phyloP scores from a whole-genome alignment of 148 eudicot species.

The Vaccinium vitisidaea region DNA sequence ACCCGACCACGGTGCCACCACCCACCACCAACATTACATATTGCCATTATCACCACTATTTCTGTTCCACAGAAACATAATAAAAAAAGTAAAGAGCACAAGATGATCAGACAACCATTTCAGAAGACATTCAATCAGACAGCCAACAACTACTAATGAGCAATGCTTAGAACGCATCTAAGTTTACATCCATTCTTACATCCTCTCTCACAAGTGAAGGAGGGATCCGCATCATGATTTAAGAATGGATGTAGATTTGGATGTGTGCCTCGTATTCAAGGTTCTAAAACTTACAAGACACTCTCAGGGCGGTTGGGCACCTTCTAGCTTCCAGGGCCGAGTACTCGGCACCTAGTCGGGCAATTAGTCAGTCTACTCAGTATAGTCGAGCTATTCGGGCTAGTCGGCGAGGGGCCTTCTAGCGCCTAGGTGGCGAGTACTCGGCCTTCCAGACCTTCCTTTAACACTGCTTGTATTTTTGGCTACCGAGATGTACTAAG shows the following conservation, averaged over 20 bases:
- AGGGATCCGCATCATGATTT: not conserved
- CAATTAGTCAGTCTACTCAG: no score
- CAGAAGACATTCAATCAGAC: not conserved
- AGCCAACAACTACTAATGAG: not conserved
- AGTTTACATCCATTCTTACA: not conserved
- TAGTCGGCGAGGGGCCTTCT: no score
- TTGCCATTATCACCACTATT: not conserved
- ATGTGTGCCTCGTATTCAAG: no score
- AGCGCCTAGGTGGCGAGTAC: no score
- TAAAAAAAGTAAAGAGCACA: no score
- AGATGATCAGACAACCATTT: not conserved
- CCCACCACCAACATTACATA: not conserved
- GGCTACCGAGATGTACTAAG: not conserved
- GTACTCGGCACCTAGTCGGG: no score
- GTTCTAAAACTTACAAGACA: no score
- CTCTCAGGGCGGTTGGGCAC: no score
- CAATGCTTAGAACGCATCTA: not conserved
- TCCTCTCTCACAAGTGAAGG: not conserved
- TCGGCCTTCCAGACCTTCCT: no score
- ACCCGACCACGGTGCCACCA: not conserved
- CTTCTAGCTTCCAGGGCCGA: no score
- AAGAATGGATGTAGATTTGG: not conserved
- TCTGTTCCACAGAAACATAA: no score
- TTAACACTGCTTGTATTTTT: not conserved
- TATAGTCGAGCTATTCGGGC: no score